Evolutionary conservation across 106 monocot genomes (phyloP), one percentile per base, ranked within the genome.

Genomic region (Apostasia ramifera): DNA sequence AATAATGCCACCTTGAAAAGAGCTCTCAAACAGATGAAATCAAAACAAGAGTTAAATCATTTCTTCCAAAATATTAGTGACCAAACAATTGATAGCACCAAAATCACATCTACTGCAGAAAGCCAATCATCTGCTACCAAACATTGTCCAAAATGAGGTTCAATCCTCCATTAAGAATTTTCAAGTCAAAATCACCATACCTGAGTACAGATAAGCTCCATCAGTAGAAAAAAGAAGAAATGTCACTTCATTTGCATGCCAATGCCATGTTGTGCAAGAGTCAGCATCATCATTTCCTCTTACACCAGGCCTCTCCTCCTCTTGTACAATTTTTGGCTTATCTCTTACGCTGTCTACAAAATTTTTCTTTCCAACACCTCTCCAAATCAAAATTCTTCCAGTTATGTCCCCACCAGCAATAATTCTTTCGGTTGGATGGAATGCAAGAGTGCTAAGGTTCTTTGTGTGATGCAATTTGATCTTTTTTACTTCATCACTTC

Each of bases 181-280:
- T 45, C 45, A 62, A 43, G 12, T 50, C 6, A 48, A 47, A 3
- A 65, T 65, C 40, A 62, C 15, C 65, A 11, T 78, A 97, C 97
- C 97, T 97, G 97, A 97, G 71, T 91, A 97, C 55, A 98, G 74
- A 74, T 98, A 88, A 57, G 85, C 83, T 65, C 89, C 98, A 84
- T 98, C 98, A 26, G 85, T 73, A 58, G 98, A 98, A 71, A 98
- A 93, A 53, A 62, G 71, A 41, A 98, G 83, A 67, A 98, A 80
- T 15, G 71, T 81, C 6, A 98, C 80, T 83, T 77, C 83, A 72
- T 47, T 75, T 40, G 98, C 66, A 78, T 98, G 98, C 98, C 98
- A 98, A 61, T 98, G 93, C 93, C 93, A 90, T 72, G 98, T 98
- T 9, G 90, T 80, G 59, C 83, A 88, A 12, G 81, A 76, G 6